phyloP scores from a whole-genome alignment of 1,284 basidiomycete species.

The Boletus sp. region DNA sequence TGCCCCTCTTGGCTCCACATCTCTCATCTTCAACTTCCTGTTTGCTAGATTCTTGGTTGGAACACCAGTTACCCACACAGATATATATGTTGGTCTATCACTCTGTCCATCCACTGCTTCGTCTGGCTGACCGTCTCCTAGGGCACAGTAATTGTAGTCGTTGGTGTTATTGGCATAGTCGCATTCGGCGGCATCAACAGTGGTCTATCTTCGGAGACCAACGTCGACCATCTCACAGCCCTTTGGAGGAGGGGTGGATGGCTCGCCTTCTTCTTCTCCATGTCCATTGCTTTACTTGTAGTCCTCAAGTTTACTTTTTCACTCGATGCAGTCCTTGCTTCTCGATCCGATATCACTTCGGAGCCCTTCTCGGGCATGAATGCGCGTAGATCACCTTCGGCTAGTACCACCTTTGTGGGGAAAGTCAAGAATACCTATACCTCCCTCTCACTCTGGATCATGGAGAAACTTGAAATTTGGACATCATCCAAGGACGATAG shows the following conservation, averaged over 20 bases:
- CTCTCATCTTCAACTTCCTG: constrained; percentile 84
- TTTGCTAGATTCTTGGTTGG: constrained; percentile 82
- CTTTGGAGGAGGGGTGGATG: constrained; percentile 84
- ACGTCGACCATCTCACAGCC: constrained; percentile 68
- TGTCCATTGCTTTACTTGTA: constrained; percentile 63
- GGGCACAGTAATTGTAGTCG: constrained; percentile 77
- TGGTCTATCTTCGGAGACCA: constrained; percentile 63
- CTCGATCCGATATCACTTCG: constrained; percentile 60
- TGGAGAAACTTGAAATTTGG: constrained; percentile 68
- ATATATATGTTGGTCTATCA: constrained; percentile 62
- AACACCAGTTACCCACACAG: constrained; percentile 73
- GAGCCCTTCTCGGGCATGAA: constrained; percentile 49
- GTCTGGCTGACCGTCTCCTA: constrained; percentile 28
- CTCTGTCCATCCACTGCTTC: background rate
- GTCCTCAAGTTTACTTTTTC: constrained; percentile 62
- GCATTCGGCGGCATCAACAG: constrained; percentile 81
- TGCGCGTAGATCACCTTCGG: constrained; percentile 25
- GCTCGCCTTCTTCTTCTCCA: constrained; percentile 83
- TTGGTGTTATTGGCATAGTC: constrained; percentile 83
- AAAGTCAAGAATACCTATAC: constrained; percentile 41
- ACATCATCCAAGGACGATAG: constrained; percentile 77
- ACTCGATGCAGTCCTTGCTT: constrained; percentile 64
- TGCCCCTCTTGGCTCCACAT: constrained; percentile 78
- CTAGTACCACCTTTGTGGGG: constrained; percentile 29
- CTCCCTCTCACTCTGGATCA: constrained; percentile 48